Percentiles rank a stretch among this genome's conserved stretches.
Conservation (phyloP, 2,329 filamentous ascomycete species). For the Phaeosphaeriaceae sp. region DNA sequence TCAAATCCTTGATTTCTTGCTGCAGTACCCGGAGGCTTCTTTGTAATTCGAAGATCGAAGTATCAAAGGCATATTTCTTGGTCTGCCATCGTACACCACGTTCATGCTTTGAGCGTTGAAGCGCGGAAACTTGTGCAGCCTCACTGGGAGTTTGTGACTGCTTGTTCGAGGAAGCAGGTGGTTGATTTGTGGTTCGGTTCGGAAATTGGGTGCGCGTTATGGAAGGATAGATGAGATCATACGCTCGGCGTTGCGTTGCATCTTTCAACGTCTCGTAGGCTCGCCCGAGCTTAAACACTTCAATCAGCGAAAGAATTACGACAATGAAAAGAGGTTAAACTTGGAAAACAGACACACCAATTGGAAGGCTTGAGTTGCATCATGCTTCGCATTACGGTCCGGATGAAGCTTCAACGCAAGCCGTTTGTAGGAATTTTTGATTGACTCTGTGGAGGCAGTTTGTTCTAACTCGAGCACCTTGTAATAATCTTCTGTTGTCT, state of each 20-base stretch:
- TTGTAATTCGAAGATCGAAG: conserved; percentile 20
- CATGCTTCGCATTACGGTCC: conserved; percentile 36
- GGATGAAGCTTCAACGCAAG: conserved; percentile 48
- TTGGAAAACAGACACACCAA: conserved; percentile 26
- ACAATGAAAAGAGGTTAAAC: conserved; percentile 24
- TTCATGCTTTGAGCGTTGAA: conserved; percentile 39
- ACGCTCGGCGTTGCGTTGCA: conserved; percentile 35
- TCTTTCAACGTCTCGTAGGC: conserved; percentile 50
- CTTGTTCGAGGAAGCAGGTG: conserved; percentile 8
- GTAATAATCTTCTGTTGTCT: conserved; percentile 45
- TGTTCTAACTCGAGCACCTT: conserved; percentile 38
- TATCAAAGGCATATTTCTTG: conserved; percentile 18
- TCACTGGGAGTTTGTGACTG: conserved; percentile 23
- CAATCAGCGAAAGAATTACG: conserved; percentile 5
- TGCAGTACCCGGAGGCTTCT: conserved; percentile 28
- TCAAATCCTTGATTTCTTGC: conserved; percentile 34
- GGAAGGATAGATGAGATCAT: conserved; percentile 43
- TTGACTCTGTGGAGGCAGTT: conserved; percentile 30
- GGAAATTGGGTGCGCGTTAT: conserved; percentile 15
- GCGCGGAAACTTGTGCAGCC: conserved; percentile 29
- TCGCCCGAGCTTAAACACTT: conserved; percentile 30
- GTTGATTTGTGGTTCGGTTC: not conserved
- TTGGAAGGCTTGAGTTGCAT: conserved; percentile 47
- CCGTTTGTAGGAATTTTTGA: conserved; percentile 42
- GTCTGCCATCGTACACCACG: conserved; percentile 34